A percentile compares a stretch with the other conserved stretches of the same genome.
Evolutionary conservation across 2,329 filamentous ascomycete genomes (phyloP).

Genomic region (Pseudocercospora vitis): DNA sequence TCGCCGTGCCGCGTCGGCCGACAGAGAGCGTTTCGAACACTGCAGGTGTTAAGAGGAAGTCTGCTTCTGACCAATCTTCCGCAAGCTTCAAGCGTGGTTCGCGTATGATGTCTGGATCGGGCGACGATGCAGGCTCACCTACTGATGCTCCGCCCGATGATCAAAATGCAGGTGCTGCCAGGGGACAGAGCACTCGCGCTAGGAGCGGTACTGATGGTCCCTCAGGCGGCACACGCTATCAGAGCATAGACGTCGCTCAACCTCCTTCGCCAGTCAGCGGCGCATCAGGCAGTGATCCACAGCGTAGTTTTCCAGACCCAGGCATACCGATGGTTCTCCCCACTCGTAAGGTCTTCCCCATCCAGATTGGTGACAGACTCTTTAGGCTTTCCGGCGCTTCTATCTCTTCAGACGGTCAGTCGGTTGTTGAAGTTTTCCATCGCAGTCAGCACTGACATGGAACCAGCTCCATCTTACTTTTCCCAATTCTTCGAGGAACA

Average conservation of each 20-base stretch:
- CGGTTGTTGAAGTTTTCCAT: neutral
- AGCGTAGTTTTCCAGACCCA: conserved; percentile 23
- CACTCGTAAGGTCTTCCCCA: conserved; percentile 69
- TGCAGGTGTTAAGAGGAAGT: conserved; percentile 29
- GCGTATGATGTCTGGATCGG: conserved; percentile 21
- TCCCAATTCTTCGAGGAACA: conserved; percentile 91
- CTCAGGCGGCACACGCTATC: conserved; percentile 6
- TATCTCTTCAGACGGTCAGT: conserved; percentile 69
- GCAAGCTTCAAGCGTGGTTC: conserved; percentile 19
- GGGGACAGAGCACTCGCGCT: conserved; percentile 11
- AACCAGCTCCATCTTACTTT: conserved; percentile 89
- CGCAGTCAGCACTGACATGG: conserved; percentile 45
- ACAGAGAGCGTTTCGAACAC: conserved; percentile 8
- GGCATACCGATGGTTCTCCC: conserved; percentile 54
- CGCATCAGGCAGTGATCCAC: conserved; percentile 5
- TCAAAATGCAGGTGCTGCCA: conserved; percentile 12
- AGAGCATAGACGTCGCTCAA: conserved; percentile 9
- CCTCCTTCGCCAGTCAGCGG: conserved; percentile 11
- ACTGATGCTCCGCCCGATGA: conserved; percentile 11
- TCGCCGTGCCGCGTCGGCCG: conserved; percentile 20
- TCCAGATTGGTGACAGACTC: conserved; percentile 68
- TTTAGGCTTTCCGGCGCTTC: conserved; percentile 69
- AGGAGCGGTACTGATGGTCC: conserved; percentile 14
- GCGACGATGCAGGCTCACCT: conserved; percentile 20
- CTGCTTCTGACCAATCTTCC: conserved; percentile 16